phyloP scores from a whole-genome alignment of 345 rosid species.

The Aegle marmelos region DNA sequence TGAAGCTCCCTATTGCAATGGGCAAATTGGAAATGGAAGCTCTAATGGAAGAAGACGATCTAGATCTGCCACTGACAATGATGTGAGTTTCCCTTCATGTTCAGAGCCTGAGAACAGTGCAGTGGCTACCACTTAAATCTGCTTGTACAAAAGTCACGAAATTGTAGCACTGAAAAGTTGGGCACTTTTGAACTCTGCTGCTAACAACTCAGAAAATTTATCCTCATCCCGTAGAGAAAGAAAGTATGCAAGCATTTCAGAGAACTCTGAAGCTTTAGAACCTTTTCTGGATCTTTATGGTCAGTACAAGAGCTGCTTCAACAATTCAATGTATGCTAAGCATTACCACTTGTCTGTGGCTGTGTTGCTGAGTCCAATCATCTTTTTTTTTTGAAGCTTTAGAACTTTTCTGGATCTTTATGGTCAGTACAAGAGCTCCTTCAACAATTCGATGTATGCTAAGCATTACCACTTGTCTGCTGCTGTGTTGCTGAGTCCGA shows the following conservation, averaged over 20 bases:
- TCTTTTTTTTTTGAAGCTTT: too few species aligned
- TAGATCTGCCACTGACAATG: background rate
- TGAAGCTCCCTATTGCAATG: slow-evolving; percentile 6
- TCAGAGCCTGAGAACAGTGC: slow-evolving; percentile 15
- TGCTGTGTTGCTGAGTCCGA: background rate
- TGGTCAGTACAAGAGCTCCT: slow-evolving; percentile 26
- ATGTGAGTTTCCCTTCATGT: background rate
- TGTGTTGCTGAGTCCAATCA: background rate
- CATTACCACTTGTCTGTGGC: slow-evolving; percentile 9
- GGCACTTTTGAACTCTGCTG: background rate
- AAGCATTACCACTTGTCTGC: slow-evolving; percentile 11
- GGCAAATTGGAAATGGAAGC: slow-evolving; percentile 8
- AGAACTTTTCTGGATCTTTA: slow-evolving; percentile 25
- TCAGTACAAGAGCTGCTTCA: slow-evolving; percentile 21
- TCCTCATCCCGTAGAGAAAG: slow-evolving; percentile 3
- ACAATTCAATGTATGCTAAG: slow-evolving; percentile 14
- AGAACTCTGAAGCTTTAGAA: slow-evolving; percentile 10
- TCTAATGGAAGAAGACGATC: background rate
- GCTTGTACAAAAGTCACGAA: slow-evolving; percentile 12
- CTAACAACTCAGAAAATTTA: background rate
- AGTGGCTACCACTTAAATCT: slow-evolving; percentile 1
- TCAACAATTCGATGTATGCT: slow-evolving; percentile 15
- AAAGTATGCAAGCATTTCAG: slow-evolving; percentile 13
- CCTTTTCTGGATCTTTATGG: slow-evolving; percentile 29
- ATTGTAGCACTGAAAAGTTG: background rate